Percentiles rank a stretch among this genome's conserved stretches.
These are phyloP conservation scores for Lithospermum erythrorhizon DNA, from an alignment of 257 asterid species.

Conservation along the genomic window DNA sequence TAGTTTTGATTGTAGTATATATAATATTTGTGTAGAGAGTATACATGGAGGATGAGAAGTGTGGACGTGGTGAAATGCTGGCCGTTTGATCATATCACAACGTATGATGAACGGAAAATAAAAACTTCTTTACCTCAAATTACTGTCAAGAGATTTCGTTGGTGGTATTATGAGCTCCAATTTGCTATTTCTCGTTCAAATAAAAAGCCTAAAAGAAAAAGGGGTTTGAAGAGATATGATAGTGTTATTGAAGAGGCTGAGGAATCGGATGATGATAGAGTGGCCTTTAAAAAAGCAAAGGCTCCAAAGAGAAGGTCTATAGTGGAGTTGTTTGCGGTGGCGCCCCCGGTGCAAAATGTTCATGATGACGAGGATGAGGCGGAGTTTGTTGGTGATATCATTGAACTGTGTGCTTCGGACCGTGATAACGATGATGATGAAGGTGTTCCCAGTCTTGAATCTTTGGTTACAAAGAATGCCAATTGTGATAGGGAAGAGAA, in stretches of 20 bases:
- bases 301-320: slow-evolving; percentile 67
- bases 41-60: slow-evolving; percentile 50
- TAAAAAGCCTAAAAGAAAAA: not conserved
- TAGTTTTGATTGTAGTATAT: slow-evolving; percentile 5
- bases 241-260: slow-evolving; percentile 9
- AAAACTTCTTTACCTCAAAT: slow-evolving; percentile 50
- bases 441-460: slow-evolving; percentile 2
- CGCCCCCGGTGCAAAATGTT: slow-evolving; percentile 33
- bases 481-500: slow-evolving; percentile 12
- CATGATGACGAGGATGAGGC: slow-evolving; percentile 9
- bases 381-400: no score
- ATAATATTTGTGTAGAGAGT: slow-evolving; percentile 29
- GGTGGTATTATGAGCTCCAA: slow-evolving; percentile 54
- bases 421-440: no score
- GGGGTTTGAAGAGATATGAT: not conserved
- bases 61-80: slow-evolving; percentile 59
- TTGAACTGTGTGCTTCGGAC: no score
- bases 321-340: slow-evolving; percentile 55
- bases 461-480: slow-evolving; percentile 1
- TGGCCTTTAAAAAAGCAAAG: slow-evolving; percentile 10
- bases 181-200: not conserved
- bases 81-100: slow-evolving; percentile 43
- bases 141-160: slow-evolving; percentile 44
- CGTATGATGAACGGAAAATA: slow-evolving; percentile 16
- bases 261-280: slow-evolving; percentile 11